phyloP scores from a whole-genome alignment of 495 filamentous ascomycete species.

The Penicillium flavigenum region DNA sequence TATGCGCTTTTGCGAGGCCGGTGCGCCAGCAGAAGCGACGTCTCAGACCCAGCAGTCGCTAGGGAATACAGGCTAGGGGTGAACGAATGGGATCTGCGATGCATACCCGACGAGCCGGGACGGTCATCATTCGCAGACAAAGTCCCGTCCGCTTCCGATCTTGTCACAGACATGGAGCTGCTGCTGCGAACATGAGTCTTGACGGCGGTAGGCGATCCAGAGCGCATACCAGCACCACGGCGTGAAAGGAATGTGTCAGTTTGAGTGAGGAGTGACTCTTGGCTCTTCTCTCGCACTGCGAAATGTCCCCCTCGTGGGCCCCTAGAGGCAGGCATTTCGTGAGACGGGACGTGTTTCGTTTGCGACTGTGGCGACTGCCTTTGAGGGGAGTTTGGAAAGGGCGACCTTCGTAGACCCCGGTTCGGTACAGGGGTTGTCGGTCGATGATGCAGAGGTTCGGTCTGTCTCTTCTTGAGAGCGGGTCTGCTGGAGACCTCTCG shows the following conservation, averaged over 20 bases:
- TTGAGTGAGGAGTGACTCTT: constrained; percentile 57
- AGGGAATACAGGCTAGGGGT: constrained; percentile 70
- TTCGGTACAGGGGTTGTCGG: constrained; percentile 34
- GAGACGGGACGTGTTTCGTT: constrained; percentile 22
- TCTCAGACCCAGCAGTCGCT: constrained; percentile 61
- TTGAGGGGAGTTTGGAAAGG: constrained; percentile 31
- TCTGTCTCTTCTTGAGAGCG: constrained; percentile 14
- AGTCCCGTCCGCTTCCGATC: constrained; percentile 46
- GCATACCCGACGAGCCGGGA: constrained; percentile 34
- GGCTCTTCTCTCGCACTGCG: constrained; percentile 52
- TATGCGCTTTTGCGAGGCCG: constrained; percentile 53
- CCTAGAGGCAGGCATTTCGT: constrained; percentile 20
- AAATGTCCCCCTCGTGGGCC: constrained; percentile 48
- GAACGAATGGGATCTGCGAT: constrained; percentile 36
- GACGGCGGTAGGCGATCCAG: constrained; percentile 48
- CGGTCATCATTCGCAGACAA: constrained; percentile 33
- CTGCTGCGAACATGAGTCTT: constrained; percentile 50
- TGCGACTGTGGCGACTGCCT: constrained; percentile 26
- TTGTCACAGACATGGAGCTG: constrained; percentile 47
- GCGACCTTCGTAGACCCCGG: constrained; percentile 42
- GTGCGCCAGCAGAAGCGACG: constrained; percentile 61
- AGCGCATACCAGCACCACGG: constrained; percentile 45
- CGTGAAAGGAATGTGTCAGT: constrained; percentile 59
- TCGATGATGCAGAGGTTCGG: constrained; percentile 15
- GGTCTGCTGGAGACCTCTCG: constrained; percentile 18